Percentiles rank a stretch among this genome's conserved stretches.
phyloP scores from a whole-genome alignment of 179 eudicot genomes.

The Kewa caespitosa region DNA sequence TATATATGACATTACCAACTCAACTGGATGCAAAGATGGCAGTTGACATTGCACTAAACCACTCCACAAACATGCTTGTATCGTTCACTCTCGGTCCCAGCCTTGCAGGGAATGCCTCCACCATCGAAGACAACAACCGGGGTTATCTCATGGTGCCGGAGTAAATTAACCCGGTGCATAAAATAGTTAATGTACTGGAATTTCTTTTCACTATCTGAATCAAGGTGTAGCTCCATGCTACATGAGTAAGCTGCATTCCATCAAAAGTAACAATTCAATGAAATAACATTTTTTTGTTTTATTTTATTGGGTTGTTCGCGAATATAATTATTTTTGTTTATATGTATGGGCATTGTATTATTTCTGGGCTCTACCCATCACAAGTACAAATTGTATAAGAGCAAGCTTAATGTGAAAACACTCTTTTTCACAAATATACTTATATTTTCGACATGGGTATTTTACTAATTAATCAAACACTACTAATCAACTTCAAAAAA shows the following conservation, averaged over 20 bases:
- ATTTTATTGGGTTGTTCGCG: too few relatives aligned
- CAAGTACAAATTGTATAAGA: too few relatives aligned
- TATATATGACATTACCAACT: background rate
- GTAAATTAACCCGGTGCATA: slow-evolving; percentile 73
- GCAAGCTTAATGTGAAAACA: too few relatives aligned
- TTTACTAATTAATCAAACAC: too few relatives aligned
- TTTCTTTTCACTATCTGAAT: slow-evolving; percentile 72
- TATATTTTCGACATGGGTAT: too few relatives aligned
- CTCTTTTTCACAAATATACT: too few relatives aligned
- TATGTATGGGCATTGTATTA: too few relatives aligned
- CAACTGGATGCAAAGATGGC: background rate
- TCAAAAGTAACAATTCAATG: background rate
- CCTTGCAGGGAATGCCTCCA: slow-evolving; percentile 67
- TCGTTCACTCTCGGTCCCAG: slow-evolving; percentile 61
- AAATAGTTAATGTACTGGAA: slow-evolving; percentile 64
- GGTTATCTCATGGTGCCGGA: slow-evolving; percentile 54
- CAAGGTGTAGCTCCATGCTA: slow-evolving; percentile 71
- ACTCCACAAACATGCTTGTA: slow-evolving; percentile 41
- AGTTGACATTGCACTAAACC: background rate
- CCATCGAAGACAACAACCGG: slow-evolving; percentile 94
- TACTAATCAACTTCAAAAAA: too few relatives aligned
- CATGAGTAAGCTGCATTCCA: slow-evolving; percentile 66
- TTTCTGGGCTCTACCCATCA: too few relatives aligned
- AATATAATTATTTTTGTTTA: too few relatives aligned
- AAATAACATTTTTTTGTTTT: too few relatives aligned